Conservation (phyloP, 75 land plant genomes). For the Larix kaempferi region DNA sequence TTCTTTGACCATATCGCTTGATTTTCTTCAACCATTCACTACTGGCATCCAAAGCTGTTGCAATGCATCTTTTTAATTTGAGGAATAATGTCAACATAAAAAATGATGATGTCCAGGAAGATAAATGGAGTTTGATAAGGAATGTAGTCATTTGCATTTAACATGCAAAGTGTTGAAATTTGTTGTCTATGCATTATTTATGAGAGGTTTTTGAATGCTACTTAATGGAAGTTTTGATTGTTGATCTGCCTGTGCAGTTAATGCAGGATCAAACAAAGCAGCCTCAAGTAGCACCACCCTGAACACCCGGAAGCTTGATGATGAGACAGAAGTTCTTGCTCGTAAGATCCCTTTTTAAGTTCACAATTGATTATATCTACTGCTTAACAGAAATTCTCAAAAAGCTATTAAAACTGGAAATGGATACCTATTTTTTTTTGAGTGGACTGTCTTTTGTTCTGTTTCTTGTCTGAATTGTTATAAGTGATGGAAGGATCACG, state of each 20-base stretch:
- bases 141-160: neutral
- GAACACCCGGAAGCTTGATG: conserved; percentile 95
- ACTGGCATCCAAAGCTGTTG: no score
- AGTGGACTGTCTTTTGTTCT: no score
- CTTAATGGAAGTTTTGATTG: neutral
- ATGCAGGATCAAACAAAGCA: conserved; percentile 92
- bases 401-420: no score
- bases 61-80: neutral
- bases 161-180: neutral
- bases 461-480: no score
- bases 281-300: conserved; percentile 87
- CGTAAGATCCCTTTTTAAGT: conserved; percentile 44
- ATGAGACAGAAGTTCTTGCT: conserved; percentile 92
- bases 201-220: no score
- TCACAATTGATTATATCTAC: no score
- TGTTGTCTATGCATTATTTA: no score
- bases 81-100: neutral
- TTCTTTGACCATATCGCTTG: no score
- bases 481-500: no score
- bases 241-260: conserved; percentile 31
- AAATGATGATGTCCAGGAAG: neutral
- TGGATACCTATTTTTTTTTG: no score
- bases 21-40: no score
- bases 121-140: neutral
- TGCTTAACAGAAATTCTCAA: no score